These are phyloP conservation scores for Cucumis hystrix DNA, from an alignment of 306 rosid species.

Conservation along the genomic window DNA sequence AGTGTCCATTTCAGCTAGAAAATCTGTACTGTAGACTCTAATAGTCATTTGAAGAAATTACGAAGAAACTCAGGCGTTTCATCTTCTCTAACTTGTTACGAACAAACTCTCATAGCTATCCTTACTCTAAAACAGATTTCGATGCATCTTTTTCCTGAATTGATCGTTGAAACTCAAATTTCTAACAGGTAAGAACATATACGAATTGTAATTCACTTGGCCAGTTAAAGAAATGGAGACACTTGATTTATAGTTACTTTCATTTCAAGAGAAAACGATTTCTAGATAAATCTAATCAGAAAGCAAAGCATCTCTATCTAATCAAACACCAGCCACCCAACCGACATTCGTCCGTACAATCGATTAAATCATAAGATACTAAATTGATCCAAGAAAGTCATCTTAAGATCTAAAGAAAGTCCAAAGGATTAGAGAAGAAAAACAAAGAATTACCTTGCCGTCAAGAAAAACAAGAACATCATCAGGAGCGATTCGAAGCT, in stretches of 20 bases:
- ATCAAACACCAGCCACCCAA: background rate
- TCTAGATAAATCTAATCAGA: background rate
- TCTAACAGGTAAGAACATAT: background rate
- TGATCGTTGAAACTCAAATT: background rate
- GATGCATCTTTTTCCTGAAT: background rate
- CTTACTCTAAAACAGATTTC: background rate
- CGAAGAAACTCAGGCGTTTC: background rate
- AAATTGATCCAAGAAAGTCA: background rate
- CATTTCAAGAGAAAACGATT: background rate
- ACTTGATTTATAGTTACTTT: background rate
- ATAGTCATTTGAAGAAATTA: background rate
- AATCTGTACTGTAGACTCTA: background rate
- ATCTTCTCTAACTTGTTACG: background rate
- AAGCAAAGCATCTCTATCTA: background rate
- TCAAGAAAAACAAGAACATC: constrained; percentile 53
- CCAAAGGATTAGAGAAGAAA: background rate
- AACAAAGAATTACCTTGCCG: constrained; percentile 28
- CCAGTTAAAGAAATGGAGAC: background rate
- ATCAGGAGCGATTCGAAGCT: constrained; percentile 39
- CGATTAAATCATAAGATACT: background rate
- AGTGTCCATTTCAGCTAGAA: background rate
- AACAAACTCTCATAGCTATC: background rate
- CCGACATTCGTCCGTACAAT: background rate
- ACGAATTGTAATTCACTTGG: background rate
- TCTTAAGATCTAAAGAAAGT: background rate